These are phyloP conservation scores for Hemerocallis citrina DNA, from an alignment of 106 monocot species.

Conservation along the genomic window DNA sequence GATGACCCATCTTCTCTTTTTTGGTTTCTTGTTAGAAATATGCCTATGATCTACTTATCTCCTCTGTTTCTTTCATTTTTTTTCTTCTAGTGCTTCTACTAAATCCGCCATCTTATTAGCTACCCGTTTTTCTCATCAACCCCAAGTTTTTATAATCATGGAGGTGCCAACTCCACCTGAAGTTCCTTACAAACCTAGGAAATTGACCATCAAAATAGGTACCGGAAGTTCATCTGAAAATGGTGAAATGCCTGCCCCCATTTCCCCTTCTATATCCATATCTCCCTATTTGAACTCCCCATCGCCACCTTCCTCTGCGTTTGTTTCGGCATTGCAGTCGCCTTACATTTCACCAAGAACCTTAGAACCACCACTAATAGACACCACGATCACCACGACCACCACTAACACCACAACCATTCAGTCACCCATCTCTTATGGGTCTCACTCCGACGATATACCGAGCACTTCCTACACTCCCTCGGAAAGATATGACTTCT, in stretches of 20 bases:
- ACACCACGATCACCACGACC: slow-evolving; percentile 11
- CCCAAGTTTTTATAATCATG: too few relatives aligned
- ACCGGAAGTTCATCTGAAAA: slow-evolving; percentile 5
- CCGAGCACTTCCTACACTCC: slow-evolving; percentile 84
- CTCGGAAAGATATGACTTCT: slow-evolving; percentile 53
- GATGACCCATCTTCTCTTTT: too few relatives aligned
- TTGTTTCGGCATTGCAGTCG: slow-evolving; percentile 67
- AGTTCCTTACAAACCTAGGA: slow-evolving; percentile 14
- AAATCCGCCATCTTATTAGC: too few relatives aligned
- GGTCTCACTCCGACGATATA: slow-evolving; percentile 53
- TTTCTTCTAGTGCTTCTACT: too few relatives aligned
- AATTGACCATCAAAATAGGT: slow-evolving; percentile 44
- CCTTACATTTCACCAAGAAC: slow-evolving; percentile 67
- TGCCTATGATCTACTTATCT: too few relatives aligned
- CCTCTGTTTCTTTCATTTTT: too few relatives aligned
- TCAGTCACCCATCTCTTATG: slow-evolving; percentile 51
- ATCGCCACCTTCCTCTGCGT: slow-evolving; percentile 64
- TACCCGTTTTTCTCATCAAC: too few relatives aligned
- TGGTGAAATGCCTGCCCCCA: slow-evolving; percentile 24
- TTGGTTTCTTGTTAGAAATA: too few relatives aligned
- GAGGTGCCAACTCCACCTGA: too few relatives aligned
- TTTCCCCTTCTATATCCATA: slow-evolving; percentile 54
- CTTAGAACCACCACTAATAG: slow-evolving; percentile 28
- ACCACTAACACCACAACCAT: slow-evolving; percentile 4
- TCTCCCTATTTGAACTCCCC: slow-evolving; percentile 57